Conservation (phyloP, 495 filamentous ascomycete genomes). For the Rhypophila decipiens region DNA sequence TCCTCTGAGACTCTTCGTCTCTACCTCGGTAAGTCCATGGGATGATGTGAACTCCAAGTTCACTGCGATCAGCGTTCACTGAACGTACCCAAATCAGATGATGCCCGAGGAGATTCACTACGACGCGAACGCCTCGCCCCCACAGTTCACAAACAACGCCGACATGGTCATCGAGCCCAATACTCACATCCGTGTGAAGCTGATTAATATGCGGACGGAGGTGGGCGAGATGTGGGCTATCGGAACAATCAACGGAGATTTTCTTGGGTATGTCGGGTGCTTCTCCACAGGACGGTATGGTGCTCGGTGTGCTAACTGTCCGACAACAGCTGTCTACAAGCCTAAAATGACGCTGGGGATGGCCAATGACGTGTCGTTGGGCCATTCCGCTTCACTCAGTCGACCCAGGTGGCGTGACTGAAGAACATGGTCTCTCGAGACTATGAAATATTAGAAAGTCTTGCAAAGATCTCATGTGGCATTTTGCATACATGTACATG, state of each 20-base stretch:
- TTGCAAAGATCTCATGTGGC: too few species aligned
- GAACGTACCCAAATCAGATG: too few species aligned
- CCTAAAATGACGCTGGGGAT: too few species aligned
- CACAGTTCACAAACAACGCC: slow-evolving; percentile 77
- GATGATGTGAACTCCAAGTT: too few species aligned
- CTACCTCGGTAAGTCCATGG: slow-evolving; percentile 60
- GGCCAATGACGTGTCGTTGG: too few species aligned
- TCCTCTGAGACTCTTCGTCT: slow-evolving; percentile 83
- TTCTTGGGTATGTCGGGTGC: slow-evolving; percentile 41
- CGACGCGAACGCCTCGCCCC: slow-evolving; percentile 81
- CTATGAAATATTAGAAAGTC: too few species aligned
- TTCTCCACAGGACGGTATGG: background rate
- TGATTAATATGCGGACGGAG: slow-evolving; percentile 85
- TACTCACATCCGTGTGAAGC: slow-evolving; percentile 86
- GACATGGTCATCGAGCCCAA: slow-evolving; percentile 92
- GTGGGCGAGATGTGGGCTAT: slow-evolving; percentile 93
- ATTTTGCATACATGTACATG: too few species aligned
- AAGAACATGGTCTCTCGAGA: too few species aligned
- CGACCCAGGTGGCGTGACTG: too few species aligned
- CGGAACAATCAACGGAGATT: slow-evolving; percentile 90
- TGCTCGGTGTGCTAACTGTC: background rate
- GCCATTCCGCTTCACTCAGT: too few species aligned
- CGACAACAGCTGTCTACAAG: background rate
- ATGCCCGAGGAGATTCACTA: slow-evolving; percentile 90
- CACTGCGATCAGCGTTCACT: too few species aligned